Percentiles rank a stretch among this genome's conserved stretches.
These are phyloP conservation scores for Candida fluviatilis DNA, from an alignment of 805 yeast species.

Conservation along the genomic window DNA sequence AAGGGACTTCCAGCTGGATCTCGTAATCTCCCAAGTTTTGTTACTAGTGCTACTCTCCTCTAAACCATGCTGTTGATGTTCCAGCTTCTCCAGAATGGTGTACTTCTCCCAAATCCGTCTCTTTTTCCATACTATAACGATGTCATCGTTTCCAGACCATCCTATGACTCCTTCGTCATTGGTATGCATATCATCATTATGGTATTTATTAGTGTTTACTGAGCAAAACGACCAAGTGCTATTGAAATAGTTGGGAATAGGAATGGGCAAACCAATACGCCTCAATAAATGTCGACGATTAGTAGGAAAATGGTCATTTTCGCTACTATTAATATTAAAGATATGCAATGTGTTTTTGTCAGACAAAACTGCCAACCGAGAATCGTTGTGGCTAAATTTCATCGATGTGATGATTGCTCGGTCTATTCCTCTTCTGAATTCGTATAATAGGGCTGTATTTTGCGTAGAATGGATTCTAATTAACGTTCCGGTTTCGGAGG, in stretches of 20 bases:
- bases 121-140: constrained; percentile 71
- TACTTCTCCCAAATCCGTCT: constrained; percentile 86
- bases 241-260: constrained; percentile 62
- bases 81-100: constrained; percentile 52
- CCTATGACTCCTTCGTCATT: constrained; percentile 44
- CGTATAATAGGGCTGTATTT: constrained; percentile 68
- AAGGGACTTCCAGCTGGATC: constrained; percentile 26
- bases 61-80: background rate
- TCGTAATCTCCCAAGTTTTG: constrained; percentile 17
- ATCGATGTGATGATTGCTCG: constrained; percentile 77
- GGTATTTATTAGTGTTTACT: constrained; percentile 47
- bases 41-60: background rate
- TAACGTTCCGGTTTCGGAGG: constrained; percentile 78
- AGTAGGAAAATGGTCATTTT: constrained; percentile 13
- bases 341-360: constrained; percentile 90
- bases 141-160: constrained; percentile 72
- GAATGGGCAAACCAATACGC: constrained; percentile 57
- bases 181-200: constrained; percentile 14
- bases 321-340: constrained; percentile 42
- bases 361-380: constrained; percentile 76
- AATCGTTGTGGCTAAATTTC: constrained; percentile 75
- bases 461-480: constrained; percentile 68
- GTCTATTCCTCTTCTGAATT: constrained; percentile 88
- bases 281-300: constrained; percentile 66
- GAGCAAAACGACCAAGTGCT: constrained; percentile 89